Base-by-base conservation (phyloP, 2,329 filamentous ascomycete species). In the Diaporthe velutina region DNA sequence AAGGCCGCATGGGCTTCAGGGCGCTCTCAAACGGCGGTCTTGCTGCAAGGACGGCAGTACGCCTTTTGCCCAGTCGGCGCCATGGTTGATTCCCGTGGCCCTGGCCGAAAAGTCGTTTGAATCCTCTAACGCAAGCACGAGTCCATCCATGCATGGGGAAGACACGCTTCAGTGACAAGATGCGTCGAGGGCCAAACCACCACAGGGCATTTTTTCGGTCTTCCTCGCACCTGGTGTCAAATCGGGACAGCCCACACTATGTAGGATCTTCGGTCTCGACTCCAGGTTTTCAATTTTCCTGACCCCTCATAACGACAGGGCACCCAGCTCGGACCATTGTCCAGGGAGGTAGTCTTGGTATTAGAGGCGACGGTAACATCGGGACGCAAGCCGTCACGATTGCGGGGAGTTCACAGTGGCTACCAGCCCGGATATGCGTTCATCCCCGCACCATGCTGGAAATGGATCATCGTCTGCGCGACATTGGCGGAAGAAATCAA, bases 401-500 rank as follows among this genome's bases (percentile, higher is more conserved):
- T 67, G 42, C 61, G 61, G 61, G 61, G 61, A 67, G 61, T 38
- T 52, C 61, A 33, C 28, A 13, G 42, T 45, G 28, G 30, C 30
- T 67, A 25, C 19, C 30, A 22, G 17, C 13, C 61, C 61, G 45
- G 30, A 52, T 50, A 67, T 67, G 30, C 15, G 9, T 38, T 67
- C 42, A 67, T 19, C 42, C 61, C 61, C 30, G 61, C 61, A 67
- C 45, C 28, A 38, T 35, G 3, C 30, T 67, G 45, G 19, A 12
- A 38, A 52, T 42, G 38, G 61, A 67, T 52, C 61, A 38, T 35
- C 45, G 61, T 67, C n/a, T 38, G 45, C 45, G 45, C 30, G 42
- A 67, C 61, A 67, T 67, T 52, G 61, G 61, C 61, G 61, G 61
- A 67, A 67, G 61, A 67, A 67, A 52, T 50, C 7, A 25, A n/a